Percentiles rank a stretch among this genome's conserved stretches.
Evolutionary conservation across 768 basidiomycete genomes (phyloP).

Genomic region (Lyophyllum decastes): DNA sequence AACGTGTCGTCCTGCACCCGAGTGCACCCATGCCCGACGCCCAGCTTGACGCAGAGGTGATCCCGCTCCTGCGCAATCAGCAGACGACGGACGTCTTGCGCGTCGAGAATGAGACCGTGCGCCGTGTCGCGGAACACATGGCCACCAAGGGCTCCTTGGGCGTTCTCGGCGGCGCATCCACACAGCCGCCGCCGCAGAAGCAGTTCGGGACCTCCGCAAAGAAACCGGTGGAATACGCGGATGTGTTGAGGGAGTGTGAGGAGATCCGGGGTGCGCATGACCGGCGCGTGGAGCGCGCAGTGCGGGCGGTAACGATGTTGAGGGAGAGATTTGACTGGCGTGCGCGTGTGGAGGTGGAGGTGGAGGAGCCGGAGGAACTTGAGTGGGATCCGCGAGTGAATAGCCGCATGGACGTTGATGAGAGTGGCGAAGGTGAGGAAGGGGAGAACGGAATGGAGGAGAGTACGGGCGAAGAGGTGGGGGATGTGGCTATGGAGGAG

Average conservation of each 20-base stretch:
- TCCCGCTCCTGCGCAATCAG: conserved; percentile 74
- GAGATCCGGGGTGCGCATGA: conserved; percentile 74
- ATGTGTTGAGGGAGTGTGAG: conserved; percentile 66
- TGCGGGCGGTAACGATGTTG: conserved; percentile 77
- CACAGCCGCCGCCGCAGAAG: conserved; percentile 12
- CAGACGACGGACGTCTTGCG: conserved; percentile 78
- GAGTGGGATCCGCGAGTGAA: conserved; percentile 62
- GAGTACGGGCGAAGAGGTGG: conserved; percentile 45
- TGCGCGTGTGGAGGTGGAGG: conserved; percentile 75
- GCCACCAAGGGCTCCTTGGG: conserved; percentile 55
- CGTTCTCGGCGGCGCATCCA: conserved; percentile 42
- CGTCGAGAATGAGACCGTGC: conserved; percentile 72
- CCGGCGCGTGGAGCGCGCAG: conserved; percentile 71
- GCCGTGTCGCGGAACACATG: conserved; percentile 70
- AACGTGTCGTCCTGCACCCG: conserved; percentile 72
- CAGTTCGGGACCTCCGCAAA: conserved; percentile 20
- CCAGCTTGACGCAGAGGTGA: conserved; percentile 73
- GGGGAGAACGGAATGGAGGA: conserved; percentile 17
- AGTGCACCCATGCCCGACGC: conserved; percentile 55
- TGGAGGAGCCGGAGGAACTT: conserved; percentile 78
- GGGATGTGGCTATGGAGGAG: conserved; percentile 22
- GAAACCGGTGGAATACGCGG: conserved; percentile 54
- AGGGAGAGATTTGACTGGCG: conserved; percentile 84
- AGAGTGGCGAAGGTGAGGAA: conserved; percentile 23
- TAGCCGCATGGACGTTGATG: conserved; percentile 18